Base-by-base conservation (phyloP, 1,284 basidiomycete species). In the Apiotrichum domesticum region DNA sequence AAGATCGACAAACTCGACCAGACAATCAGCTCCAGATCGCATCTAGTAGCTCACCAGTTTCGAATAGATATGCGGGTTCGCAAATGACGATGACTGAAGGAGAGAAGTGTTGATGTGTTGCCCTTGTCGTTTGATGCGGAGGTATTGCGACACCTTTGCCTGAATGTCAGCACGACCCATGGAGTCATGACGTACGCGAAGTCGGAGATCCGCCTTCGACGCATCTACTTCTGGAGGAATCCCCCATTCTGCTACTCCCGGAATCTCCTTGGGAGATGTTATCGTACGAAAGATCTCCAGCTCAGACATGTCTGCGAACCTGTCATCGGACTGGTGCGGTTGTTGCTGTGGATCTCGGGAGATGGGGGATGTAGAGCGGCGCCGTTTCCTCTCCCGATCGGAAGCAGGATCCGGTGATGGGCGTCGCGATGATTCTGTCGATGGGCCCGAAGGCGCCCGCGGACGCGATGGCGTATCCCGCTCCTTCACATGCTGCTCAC, bases 81-180 rank as follows among this genome's bases (percentile, higher is more conserved):
- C 86, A 76, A 97, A 98, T 0, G 90, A 84, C 33, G 90, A 86
- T 63, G 88, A 91, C 7, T 85, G 82, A 84, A 94, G 87, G 39
- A 98, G 82, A 0, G 88, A 88, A 71, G 92, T 89, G 73, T 98
- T 98, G 79, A 96, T 97, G 71, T 96, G 93, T 62, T 86, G 86
- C 0, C 77, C 79, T 55, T 83, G 81, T 61, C 85, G 78, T 73
- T 91, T 95, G 56, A 92, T 82, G 5, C 78, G 71, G 57, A 84
- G 82, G 68, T 88, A 98, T 58, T 87, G 85, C 0, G 82, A 76
- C 14, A 93, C 81, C 73, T 94, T 94, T 2, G 83, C 80, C 90
- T 93, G 66, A 0, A 50, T 48, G 37, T 51, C 14, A 54, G 35
- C 15, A 15, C 42, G 0, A 9, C 8, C 14, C 2, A n/a, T 7